phyloP scores from a whole-genome alignment of 371 early-diverging fungal species.

The Mycotypha africana region DNA sequence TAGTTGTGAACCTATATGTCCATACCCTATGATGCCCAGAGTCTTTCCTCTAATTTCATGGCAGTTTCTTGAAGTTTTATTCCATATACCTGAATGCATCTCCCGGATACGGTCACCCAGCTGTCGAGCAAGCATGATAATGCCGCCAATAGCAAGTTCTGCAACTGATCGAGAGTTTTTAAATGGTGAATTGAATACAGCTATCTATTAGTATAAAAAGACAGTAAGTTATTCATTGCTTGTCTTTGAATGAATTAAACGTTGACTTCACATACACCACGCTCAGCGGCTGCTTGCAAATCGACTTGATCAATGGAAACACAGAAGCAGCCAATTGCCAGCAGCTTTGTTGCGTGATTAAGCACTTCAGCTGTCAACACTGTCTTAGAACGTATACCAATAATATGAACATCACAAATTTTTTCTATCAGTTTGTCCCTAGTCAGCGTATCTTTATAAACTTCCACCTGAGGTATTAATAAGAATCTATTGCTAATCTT shows the following conservation, averaged over 20 bases:
- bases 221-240: neutral
- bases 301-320: constrained; percentile 98
- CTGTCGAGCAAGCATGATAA: constrained; percentile 86
- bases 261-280: constrained; percentile 66
- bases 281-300: constrained; percentile 75
- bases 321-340: constrained; percentile 97
- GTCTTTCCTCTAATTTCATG: constrained; percentile 93
- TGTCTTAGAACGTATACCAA: constrained; percentile 95
- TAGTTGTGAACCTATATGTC: constrained; percentile 96
- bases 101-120: constrained; percentile 89
- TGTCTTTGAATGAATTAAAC: too few relatives aligned
- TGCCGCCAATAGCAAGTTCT: constrained; percentile 89
- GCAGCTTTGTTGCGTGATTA: constrained; percentile 80
- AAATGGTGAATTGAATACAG: constrained; percentile 97
- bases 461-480: constrained; percentile 64
- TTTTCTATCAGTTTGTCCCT: constrained; percentile 86
- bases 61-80: constrained; percentile 82
- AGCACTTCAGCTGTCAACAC: constrained; percentile 85
- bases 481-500: neutral
- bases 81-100: constrained; percentile 90
- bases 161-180: constrained; percentile 85
- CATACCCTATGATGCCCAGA: constrained; percentile 96
- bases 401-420: constrained; percentile 88
- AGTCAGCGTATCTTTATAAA: constrained; percentile 80
- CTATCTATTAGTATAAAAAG: constrained; percentile 48